Base-by-base conservation (phyloP, 108 stramenopile genomes). In the Fragilaria crotonensis region DNA sequence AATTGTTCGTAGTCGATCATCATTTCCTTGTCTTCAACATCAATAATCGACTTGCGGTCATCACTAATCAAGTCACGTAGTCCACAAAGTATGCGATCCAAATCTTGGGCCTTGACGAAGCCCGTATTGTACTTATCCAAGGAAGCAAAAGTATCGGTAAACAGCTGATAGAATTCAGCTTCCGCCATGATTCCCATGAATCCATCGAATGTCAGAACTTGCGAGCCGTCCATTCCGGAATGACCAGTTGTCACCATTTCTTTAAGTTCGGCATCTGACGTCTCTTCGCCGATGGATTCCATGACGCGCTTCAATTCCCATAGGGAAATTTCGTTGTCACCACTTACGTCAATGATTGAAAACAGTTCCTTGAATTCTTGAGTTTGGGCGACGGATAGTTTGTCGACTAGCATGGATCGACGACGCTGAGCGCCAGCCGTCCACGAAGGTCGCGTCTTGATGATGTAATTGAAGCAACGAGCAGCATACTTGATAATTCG, bases 181-280 rank as follows among this genome's bases (percentile, higher is more conserved):
- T 93, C 87, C 30, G 90, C 90, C 83, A 93, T 93, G 45, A 93
- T 71, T 7, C 87, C 90, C 72, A 89, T 72, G 60, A 93, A 93
- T 36, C 87, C 90, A 3, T 64, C 30, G 18, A 67, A 60, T 45
- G 64, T 75, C 23, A 93, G 73, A 2, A 61, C 79, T 18, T 59
- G 53, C 45, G 82, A 75, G 3, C 82, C 80, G 47, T 79, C 81
- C 5, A 80, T 52, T 30, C 17, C 28, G 7, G 66, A 47, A 20
- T 72, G 74, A 23, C 75, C 72, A 41, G 73, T 79, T 51, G 83
- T 81, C 53, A 92, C 88, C 64, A 85, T 76, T 25, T 68, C 70
- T 1, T 54, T 28, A 27, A 78, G 46, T 32, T 73, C 77, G 2
- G 67, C 70, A 53, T 83, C 67, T 0, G 72, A 70, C 49, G 73